Percentiles rank a stretch among this genome's conserved stretches.
phyloP scores from a whole-genome alignment of 345 rosid genomes.

The Luvunga scandens region DNA sequence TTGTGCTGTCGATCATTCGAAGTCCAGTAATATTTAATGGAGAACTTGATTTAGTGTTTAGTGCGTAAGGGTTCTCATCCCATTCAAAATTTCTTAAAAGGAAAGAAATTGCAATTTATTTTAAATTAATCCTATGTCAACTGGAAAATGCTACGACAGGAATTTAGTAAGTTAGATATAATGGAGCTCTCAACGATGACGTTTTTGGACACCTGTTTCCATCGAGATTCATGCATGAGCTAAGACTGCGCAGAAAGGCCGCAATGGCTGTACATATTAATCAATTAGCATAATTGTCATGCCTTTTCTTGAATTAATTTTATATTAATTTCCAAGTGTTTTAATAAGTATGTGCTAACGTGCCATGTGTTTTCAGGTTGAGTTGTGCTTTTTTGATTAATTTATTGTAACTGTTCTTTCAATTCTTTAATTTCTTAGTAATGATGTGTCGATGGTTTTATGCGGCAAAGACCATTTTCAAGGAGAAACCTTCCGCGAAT shows the following conservation, averaged over 20 bases:
- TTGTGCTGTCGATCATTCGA: too few species aligned
- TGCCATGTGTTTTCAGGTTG: slow-evolving; percentile 13
- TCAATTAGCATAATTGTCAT: not conserved
- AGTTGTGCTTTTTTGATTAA: not conserved
- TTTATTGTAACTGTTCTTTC: not conserved
- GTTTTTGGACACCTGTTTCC: slow-evolving; percentile 5
- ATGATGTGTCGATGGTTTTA: not conserved
- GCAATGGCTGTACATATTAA: not conserved
- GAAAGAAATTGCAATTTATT: too few species aligned
- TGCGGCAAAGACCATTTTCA: not conserved
- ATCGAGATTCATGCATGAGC: slow-evolving; percentile 25
- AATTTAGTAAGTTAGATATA: slow-evolving; percentile 31
- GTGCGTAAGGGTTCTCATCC: too few species aligned
- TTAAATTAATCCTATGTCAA: slow-evolving; percentile 7
- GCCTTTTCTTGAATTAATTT: slow-evolving; percentile 5
- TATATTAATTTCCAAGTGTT: not conserved
- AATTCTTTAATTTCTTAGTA: too few species aligned
- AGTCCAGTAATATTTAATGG: too few species aligned
- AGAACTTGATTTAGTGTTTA: too few species aligned
- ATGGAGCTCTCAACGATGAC: slow-evolving; percentile 49
- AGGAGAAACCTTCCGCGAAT: not conserved
- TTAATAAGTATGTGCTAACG: not conserved
- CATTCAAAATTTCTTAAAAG: too few species aligned
- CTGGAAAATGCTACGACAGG: slow-evolving; percentile 6
- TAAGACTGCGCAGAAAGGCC: not conserved